Evolutionary conservation across 306 rosid genomes (phyloP).

Genomic region (Sesbania bispinosa): DNA sequence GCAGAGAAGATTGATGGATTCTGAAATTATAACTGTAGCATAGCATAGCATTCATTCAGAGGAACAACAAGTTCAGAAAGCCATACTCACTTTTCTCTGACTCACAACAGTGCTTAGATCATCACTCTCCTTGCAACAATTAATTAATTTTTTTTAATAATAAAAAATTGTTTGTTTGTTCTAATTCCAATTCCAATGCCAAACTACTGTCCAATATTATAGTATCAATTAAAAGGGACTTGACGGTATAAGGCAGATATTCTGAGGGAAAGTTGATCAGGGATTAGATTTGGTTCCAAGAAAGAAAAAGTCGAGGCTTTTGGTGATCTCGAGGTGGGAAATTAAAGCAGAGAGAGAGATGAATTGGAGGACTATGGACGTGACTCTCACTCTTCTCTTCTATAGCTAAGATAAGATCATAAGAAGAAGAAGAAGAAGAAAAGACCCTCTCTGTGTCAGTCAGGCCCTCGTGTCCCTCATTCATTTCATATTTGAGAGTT

Average conservation of each 20-base stretch:
- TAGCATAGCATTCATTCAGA: slow-evolving; percentile 32
- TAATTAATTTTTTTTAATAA: not conserved
- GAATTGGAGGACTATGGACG: slow-evolving; percentile 45
- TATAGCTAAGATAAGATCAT: not conserved
- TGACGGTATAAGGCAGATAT: slow-evolving; percentile 37
- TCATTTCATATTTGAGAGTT: not conserved
- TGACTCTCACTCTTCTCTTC: slow-evolving; percentile 19
- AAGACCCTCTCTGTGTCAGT: slow-evolving; percentile 14
- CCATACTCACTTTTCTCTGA: slow-evolving; percentile 44
- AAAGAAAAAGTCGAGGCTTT: slow-evolving; percentile 35
- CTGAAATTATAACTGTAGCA: slow-evolving; percentile 38
- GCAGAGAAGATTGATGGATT: slow-evolving; percentile 57
- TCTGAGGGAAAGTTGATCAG: slow-evolving; percentile 38
- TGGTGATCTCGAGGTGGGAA: slow-evolving; percentile 66
- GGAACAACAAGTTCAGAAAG: slow-evolving; percentile 39
- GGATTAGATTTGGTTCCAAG: slow-evolving; percentile 53
- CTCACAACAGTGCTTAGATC: slow-evolving; percentile 10
- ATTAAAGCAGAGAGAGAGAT: slow-evolving; percentile 27
- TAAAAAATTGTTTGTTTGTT: not conserved
- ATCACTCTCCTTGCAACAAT: not conserved
- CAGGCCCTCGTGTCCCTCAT: slow-evolving; percentile 13
- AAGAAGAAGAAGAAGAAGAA: not conserved
- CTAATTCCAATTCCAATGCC: too few species aligned
- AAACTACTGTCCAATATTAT: not conserved
- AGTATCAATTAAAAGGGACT: slow-evolving; percentile 23